phyloP scores from a whole-genome alignment of 129 eudicot genomes.

The Flaveria ramosissima region DNA sequence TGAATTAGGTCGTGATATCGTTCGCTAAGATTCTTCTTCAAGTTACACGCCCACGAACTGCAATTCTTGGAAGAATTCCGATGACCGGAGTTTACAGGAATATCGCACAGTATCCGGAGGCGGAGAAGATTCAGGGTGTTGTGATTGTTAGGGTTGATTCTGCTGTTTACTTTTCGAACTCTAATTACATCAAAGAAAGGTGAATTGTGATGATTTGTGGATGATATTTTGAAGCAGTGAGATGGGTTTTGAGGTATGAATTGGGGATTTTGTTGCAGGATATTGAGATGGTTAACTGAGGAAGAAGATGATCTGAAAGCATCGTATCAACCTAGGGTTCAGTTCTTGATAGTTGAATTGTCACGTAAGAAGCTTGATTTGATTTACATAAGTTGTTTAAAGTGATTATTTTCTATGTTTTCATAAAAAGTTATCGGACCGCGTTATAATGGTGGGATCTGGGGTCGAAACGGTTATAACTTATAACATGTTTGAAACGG shows the following conservation, averaged over 20 bases:
- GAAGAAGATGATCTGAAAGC: constrained; percentile 56
- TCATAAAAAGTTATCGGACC: too few relatives aligned
- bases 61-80: constrained; percentile 74
- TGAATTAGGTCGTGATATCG: constrained; percentile 66
- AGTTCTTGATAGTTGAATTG: constrained; percentile 69
- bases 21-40: constrained; percentile 80
- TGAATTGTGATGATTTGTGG: constrained; percentile 13
- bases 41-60: constrained; percentile 82
- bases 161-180: constrained; percentile 83
- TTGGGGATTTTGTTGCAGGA: constrained; percentile 42
- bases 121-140: constrained; percentile 60
- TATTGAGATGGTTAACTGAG: constrained; percentile 75
- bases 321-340: constrained; percentile 47
- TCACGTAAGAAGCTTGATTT: constrained; percentile 54
- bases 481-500: too few relatives aligned
- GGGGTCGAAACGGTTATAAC: too few relatives aligned
- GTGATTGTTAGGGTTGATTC: constrained; percentile 77
- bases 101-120: constrained; percentile 78
- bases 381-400: not conserved
- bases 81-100: constrained; percentile 71
- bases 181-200: constrained; percentile 80
- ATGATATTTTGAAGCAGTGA: too few relatives aligned
- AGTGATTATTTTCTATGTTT: not conserved
- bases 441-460: too few relatives aligned
- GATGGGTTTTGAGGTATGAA: too few relatives aligned